Percentiles rank a stretch among this genome's conserved stretches.
Evolutionary conservation across 331 rosid genomes (phyloP).

Genomic region (Acacia concinna): DNA sequence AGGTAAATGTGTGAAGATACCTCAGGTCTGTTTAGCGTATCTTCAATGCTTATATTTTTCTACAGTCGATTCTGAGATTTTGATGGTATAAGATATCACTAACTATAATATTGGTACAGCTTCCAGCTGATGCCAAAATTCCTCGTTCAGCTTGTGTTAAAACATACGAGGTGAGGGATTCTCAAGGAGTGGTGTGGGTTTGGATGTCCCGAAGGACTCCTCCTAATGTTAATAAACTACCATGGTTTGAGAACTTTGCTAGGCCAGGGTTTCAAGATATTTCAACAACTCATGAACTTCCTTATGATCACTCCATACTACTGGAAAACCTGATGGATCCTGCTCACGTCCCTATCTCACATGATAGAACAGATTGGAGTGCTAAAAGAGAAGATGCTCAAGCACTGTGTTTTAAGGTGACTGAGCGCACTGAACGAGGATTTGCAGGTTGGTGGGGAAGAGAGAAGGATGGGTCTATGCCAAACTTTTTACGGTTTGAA

Average conservation of each 20-base stretch:
- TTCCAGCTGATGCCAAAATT: slow-evolving; percentile 89
- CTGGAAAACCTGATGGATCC: slow-evolving; percentile 98
- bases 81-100: not conserved
- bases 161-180: slow-evolving; percentile 77
- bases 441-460: slow-evolving; percentile 97
- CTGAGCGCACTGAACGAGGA: slow-evolving; percentile 78
- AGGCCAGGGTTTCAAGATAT: slow-evolving; percentile 82
- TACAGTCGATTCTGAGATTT: not conserved
- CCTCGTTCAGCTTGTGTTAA: slow-evolving; percentile 79
- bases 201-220: slow-evolving; percentile 86
- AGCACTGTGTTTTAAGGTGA: slow-evolving; percentile 66
- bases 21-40: slow-evolving; percentile 61
- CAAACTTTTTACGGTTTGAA: slow-evolving; percentile 68
- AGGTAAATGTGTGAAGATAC: slow-evolving; percentile 93
- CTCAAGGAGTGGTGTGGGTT: slow-evolving; percentile 95
- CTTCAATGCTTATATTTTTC: not conserved
- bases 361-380: slow-evolving; percentile 83
- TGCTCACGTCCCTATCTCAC: slow-evolving; percentile 95
- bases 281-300: slow-evolving; percentile 86
- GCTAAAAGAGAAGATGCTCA: slow-evolving; percentile 93
- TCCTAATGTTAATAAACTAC: slow-evolving; percentile 61
- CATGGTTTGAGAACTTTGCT: slow-evolving; percentile 91
- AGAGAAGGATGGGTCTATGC: slow-evolving; percentile 47
- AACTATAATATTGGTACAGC: slow-evolving; percentile 44
- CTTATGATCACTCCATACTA: slow-evolving; percentile 95